Conservation (phyloP, 2,329 filamentous ascomycete species). For the Acephala macrosclerotiorum region DNA sequence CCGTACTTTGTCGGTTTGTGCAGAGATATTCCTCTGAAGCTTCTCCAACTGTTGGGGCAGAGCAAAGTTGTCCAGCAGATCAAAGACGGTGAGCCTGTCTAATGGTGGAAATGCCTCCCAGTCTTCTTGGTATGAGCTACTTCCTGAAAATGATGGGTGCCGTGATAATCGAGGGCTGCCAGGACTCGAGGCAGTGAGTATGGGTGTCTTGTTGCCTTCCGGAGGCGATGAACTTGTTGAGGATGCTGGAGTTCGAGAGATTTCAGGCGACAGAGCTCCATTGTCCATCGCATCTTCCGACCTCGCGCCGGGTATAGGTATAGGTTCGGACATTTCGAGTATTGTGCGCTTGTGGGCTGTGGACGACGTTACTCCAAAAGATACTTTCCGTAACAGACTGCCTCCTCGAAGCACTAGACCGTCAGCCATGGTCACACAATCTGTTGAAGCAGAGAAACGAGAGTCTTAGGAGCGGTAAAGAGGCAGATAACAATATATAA, state of each 20-base stretch:
- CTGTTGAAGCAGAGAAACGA: neutral
- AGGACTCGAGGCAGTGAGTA: constrained; percentile 53
- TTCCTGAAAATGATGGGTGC: constrained; percentile 82
- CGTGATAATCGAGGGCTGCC: constrained; percentile 71
- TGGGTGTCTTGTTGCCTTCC: constrained; percentile 58
- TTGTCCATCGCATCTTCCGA: constrained; percentile 32
- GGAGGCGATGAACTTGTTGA: constrained; percentile 56
- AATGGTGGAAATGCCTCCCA: constrained; percentile 88
- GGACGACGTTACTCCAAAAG: constrained; percentile 49
- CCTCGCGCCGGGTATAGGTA: constrained; percentile 45
- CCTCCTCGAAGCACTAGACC: constrained; percentile 50
- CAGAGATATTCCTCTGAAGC: constrained; percentile 81
- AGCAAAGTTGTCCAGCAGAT: constrained; percentile 92
- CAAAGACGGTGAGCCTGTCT: constrained; percentile 89
- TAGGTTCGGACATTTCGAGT: constrained; percentile 54
- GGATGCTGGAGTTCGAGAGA: constrained; percentile 35
- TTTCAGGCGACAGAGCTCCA: constrained; percentile 35
- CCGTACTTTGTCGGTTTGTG: constrained; percentile 85
- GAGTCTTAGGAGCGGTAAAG: constrained; percentile 1
- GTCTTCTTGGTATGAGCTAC: constrained; percentile 86
- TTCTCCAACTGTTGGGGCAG: constrained; percentile 90
- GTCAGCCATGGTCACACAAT: constrained; percentile 49
- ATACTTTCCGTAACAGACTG: constrained; percentile 50
- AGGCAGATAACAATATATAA: constrained; percentile 11
- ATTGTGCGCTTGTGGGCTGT: constrained; percentile 47